phyloP scores from a whole-genome alignment of 176 grass and related monocot genomes.

The Saccharum officinarum region DNA sequence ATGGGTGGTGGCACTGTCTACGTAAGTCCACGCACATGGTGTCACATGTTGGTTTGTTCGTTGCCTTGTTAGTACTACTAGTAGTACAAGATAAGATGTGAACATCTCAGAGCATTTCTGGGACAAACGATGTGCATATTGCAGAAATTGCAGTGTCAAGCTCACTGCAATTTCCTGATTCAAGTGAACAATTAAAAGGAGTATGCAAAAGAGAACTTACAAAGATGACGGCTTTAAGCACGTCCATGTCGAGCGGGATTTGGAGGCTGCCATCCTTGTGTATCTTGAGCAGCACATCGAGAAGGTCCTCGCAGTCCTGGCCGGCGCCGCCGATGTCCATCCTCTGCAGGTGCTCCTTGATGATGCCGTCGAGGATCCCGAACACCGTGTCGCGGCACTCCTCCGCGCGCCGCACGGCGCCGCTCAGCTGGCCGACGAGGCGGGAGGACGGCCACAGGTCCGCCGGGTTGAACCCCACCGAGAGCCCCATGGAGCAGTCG shows the following conservation, averaged over 20 bases:
- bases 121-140: too few relatives aligned
- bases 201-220: conserved; percentile 19
- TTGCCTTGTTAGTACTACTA: too few relatives aligned
- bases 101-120: too few relatives aligned
- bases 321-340: neutral
- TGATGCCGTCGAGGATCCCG: conserved; percentile 56
- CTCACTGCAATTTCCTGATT: neutral
- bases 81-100: too few relatives aligned
- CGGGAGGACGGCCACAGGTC: conserved; percentile 62
- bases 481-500: neutral
- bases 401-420: conserved; percentile 28
- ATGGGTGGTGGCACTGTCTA: too few relatives aligned
- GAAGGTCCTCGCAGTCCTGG: conserved; percentile 38
- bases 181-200: neutral
- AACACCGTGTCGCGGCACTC: conserved; percentile 35
- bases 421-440: conserved; percentile 38
- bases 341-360: conserved; percentile 46
- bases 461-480: conserved; percentile 42
- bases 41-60: too few relatives aligned
- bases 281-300: conserved; percentile 61
- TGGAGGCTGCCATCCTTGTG: conserved; percentile 33
- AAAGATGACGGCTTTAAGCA: conserved; percentile 59
- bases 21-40: too few relatives aligned
- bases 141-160: too few relatives aligned
- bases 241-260: conserved; percentile 41